Evolutionary conservation across 2,329 filamentous ascomycete species (phyloP), one percentile per base, ranked within the genome.

Genomic region (Truncatella angustata): DNA sequence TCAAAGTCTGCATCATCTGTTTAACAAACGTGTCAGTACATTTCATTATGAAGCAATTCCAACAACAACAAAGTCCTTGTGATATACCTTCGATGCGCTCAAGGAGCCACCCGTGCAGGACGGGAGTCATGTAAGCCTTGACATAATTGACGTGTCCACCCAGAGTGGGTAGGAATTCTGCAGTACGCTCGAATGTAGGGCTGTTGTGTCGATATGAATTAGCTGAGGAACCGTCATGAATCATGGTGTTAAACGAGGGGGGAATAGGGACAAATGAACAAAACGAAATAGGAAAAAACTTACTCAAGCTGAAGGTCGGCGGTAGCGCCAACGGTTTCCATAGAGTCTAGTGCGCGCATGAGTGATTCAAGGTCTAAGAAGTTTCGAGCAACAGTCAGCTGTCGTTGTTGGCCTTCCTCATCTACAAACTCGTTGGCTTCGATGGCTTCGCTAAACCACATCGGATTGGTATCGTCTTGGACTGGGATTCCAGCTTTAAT

Each of bases 351-450:
- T 3, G 79, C 81, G 47, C 78, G 76, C 40, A 87, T 80, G 24
- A 92, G 73, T 52, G 77, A 76, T 68, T 91, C 88, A 43, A 92
- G 74, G 58, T 91, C 86, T 56, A 80, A 81, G 68, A 85, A 86
- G 43, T 79, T 84, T 51, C 80, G 78, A 5, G 85, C 84, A 54
- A 71, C 71, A 40, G 75, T 65, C 16, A 86, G 66, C 50, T 77
- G 43, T 74, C 70, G 50, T 66, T 58, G 63, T 67, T 57, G 57
- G 70, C 62, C 60, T 68, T 58, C 24, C 65, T 59, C 68, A 72
- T 64, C 49, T 68, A 61, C 40, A 60, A 61, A 20, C 52, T 58
- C 20, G 49, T 52, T 24, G 50, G 50, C 23, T 49, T 58, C 53
- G 18, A 34, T 18, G 21, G 59, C 56, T 18, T 66, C 65, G 11